Percentiles rank a stretch among this genome's conserved stretches.
Conservation (phyloP, 345 rosid genomes). For the Camelina laxa region DNA sequence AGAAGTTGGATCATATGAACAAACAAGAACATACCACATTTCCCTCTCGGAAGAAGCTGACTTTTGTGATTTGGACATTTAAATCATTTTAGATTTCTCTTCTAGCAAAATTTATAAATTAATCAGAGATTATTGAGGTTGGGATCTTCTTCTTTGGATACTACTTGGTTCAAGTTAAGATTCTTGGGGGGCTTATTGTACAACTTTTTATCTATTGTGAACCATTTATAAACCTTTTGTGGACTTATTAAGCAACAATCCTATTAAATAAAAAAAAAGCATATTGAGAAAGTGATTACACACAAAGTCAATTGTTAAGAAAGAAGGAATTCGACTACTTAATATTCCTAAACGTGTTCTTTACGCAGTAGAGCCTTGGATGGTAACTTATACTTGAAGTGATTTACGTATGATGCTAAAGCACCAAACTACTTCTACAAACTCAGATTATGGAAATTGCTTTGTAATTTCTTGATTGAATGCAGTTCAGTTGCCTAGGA, state of each 20-base stretch:
- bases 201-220: background rate
- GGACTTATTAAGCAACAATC: background rate
- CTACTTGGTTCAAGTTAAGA: background rate
- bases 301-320: background rate
- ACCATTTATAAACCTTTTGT: background rate
- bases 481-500: too few relatives aligned
- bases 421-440: slow-evolving; percentile 13
- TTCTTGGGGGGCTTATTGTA: background rate
- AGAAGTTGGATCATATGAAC: too few relatives aligned
- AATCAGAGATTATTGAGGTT: background rate
- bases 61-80: too few relatives aligned
- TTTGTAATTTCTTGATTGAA: background rate
- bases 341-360: slow-evolving; percentile 13
- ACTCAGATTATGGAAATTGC: background rate
- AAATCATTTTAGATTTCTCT: too few relatives aligned
- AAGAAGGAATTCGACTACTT: slow-evolving; percentile 1
- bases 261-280: background rate
- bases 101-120: too few relatives aligned
- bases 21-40: too few relatives aligned
- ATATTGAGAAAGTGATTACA: background rate
- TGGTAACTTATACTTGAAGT: slow-evolving; percentile 35
- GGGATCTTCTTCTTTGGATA: slow-evolving; percentile 8
- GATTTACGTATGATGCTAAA: slow-evolving; percentile 25
- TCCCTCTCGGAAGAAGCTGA: too few relatives aligned
- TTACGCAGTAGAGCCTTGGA: slow-evolving; percentile 10